Base-by-base conservation (phyloP, 768 basidiomycete species). In the Leccinum pellstonianum region DNA sequence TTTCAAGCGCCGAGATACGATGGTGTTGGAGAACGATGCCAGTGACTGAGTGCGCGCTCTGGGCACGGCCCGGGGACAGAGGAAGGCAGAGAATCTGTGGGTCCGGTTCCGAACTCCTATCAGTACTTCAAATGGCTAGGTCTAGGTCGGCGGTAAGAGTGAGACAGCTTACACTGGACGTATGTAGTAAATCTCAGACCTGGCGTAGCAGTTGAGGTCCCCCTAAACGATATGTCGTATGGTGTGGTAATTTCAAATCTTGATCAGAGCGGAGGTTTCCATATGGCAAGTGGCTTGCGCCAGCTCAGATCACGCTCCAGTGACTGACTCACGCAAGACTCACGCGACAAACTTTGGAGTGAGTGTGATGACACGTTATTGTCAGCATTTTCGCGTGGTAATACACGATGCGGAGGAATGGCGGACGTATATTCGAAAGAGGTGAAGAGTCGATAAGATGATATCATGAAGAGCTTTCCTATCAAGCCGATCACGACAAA, bases 261-360 rank as follows among this genome's bases (percentile, higher is more conserved):
- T 38, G 29, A 12, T 23, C 55, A 19, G 60, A 10, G 31, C 46
- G 50, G 50, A 43, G 3, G 31, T 37, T 47, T 38, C 29, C 19
- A n/a, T 61, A 47, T 50, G 31, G 58, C n/a, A 64, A 35, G 41
- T 12, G 19, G 15, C 35, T 14, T 63, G 14, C 63, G 62, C 62
- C 62, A 9, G 47, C 11, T 55, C 11, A 8, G 25, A 33, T 49
- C 5, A 7, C 27, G 41, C 41, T 46, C 43, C 43, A 46, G 41
- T 46, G 11, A 43, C 41, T 23, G 25, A 9, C 12, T 41, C 57
- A 59, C 8, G 9, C n/a, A 29, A 29, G 29, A 29, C 29, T 49
- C 57, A 59, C 8, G 9, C n/a, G 48, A 41, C 12, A 9, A 14
- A 51, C 37, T 41, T 48, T 41, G 58, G 38, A 57, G 9, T 15